Evolutionary conservation across 345 rosid genomes (phyloP).

Genomic region (Corchorus olitorius): DNA sequence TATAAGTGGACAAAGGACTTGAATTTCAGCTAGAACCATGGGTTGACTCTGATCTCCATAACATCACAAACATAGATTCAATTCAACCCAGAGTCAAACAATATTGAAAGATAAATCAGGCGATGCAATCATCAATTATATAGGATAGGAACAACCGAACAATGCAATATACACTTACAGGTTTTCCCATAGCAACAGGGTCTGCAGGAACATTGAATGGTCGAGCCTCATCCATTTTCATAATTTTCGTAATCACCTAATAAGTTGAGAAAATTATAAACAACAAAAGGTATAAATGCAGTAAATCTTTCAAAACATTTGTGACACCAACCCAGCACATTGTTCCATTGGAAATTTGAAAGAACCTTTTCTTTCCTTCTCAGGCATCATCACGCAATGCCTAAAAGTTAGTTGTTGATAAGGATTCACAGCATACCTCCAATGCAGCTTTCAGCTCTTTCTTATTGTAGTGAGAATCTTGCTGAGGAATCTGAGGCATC

Average conservation of each 20-base stretch:
- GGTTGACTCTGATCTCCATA: not conserved
- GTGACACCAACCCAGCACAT: not conserved
- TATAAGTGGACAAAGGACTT: not conserved
- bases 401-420: not conserved
- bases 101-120: slow-evolving; percentile 1
- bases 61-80: not conserved
- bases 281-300: not conserved
- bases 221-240: slow-evolving; percentile 55
- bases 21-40: not conserved
- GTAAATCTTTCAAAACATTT: not conserved
- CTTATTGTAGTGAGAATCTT: slow-evolving; percentile 31
- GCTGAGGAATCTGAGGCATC: slow-evolving; percentile 22
- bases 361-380: not conserved
- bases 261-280: not conserved
- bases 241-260: slow-evolving; percentile 48
- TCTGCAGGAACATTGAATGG: slow-evolving; percentile 40
- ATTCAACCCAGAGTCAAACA: not conserved
- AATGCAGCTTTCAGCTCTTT: slow-evolving; percentile 44
- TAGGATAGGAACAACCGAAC: no score
- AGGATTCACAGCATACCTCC: slow-evolving; percentile 26
- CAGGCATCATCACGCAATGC: slow-evolving; percentile 1
- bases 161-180: slow-evolving; percentile 19
- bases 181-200: slow-evolving; percentile 24
- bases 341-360: not conserved
- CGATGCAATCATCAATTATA: slow-evolving; percentile 10